phyloP scores from a whole-genome alignment of 1,284 basidiomycete species.

The Apiotrichum mycotoxinovorans region DNA sequence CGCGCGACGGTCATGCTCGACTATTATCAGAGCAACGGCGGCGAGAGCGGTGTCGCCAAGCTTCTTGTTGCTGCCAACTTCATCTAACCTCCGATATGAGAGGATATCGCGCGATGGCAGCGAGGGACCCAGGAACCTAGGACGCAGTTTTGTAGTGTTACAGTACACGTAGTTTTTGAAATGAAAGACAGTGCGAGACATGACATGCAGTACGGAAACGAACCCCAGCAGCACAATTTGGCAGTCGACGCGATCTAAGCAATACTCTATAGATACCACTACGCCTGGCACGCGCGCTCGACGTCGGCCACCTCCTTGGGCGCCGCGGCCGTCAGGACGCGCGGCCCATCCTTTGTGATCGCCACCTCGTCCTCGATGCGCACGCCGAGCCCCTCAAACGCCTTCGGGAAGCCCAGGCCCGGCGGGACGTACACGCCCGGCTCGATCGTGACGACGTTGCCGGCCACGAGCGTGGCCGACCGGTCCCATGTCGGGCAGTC shows the following conservation, averaged over 20 bases:
- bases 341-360: slow-evolving; percentile 63
- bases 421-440: slow-evolving; percentile 70
- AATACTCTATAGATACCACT: not conserved
- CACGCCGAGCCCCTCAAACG: slow-evolving; percentile 83
- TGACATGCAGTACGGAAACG: too few relatives aligned
- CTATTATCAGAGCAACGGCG: slow-evolving; percentile 36
- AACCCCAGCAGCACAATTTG: too few relatives aligned
- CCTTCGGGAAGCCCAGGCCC: slow-evolving; percentile 68
- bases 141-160: too few relatives aligned
- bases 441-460: slow-evolving; percentile 77
- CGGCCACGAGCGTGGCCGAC: slow-evolving; percentile 57
- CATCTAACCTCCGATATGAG: not conserved
- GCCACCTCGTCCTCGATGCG: slow-evolving; percentile 90
- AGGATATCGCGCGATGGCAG: too few relatives aligned
- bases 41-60: slow-evolving; percentile 6
- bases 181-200: too few relatives aligned
- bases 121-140: too few relatives aligned
- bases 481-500: slow-evolving; percentile 51
- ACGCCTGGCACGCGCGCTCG: slow-evolving; percentile 73
- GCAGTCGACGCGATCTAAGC: too few relatives aligned
- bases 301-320: slow-evolving; percentile 88
- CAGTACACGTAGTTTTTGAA: too few relatives aligned
- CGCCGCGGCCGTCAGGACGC: slow-evolving; percentile 69
- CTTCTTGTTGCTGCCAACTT: slow-evolving; percentile 16
- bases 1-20: slow-evolving; percentile 38